Percentiles rank a stretch among this genome's conserved stretches.
These are phyloP conservation scores for Penicillium frequentans DNA, from an alignment of 2,329 filamentous ascomycete genomes.

Conservation along the genomic window DNA sequence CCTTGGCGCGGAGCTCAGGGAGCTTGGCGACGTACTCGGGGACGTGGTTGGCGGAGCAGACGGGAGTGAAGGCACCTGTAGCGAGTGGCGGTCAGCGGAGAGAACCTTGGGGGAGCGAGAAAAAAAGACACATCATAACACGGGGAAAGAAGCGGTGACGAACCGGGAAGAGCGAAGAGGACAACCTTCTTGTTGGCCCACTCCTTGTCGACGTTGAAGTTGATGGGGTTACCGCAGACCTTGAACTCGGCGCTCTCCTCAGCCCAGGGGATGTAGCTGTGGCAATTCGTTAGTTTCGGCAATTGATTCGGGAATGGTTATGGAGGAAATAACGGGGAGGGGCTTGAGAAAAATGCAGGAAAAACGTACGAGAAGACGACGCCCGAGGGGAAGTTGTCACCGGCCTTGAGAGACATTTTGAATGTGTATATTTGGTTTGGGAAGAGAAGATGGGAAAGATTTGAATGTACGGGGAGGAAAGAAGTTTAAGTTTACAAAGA, in stretches of 20 bases:
- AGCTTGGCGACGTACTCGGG: conserved; percentile 76
- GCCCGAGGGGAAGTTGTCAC: conserved; percentile 78
- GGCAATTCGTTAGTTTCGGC: background rate
- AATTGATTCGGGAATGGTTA: background rate
- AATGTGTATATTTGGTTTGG: conserved; percentile 9
- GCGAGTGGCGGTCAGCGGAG: conserved; percentile 16
- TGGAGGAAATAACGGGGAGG: background rate
- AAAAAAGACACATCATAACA: background rate
- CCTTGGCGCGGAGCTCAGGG: conserved; percentile 71
- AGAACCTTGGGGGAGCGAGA: background rate
- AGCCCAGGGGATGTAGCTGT: conserved; percentile 74
- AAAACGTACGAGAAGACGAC: conserved; percentile 70
- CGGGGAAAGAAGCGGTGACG: conserved; percentile 19
- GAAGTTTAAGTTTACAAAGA: background rate
- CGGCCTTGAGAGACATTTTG: conserved; percentile 69
- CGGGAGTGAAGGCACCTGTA: conserved; percentile 76
- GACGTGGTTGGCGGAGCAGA: conserved; percentile 78
- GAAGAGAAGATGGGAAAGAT: conserved; percentile 1
- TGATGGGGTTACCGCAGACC: conserved; percentile 73
- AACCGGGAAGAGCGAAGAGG: conserved; percentile 66
- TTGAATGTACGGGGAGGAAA: conserved; percentile 1
- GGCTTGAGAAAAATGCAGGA: background rate
- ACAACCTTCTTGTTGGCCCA: conserved; percentile 71
- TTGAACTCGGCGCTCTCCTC: conserved; percentile 68
- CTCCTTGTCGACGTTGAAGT: conserved; percentile 77